Evolutionary conservation across 768 basidiomycete species (phyloP), one percentile per base, ranked within the genome.

Genomic region (Podaxis sp.): DNA sequence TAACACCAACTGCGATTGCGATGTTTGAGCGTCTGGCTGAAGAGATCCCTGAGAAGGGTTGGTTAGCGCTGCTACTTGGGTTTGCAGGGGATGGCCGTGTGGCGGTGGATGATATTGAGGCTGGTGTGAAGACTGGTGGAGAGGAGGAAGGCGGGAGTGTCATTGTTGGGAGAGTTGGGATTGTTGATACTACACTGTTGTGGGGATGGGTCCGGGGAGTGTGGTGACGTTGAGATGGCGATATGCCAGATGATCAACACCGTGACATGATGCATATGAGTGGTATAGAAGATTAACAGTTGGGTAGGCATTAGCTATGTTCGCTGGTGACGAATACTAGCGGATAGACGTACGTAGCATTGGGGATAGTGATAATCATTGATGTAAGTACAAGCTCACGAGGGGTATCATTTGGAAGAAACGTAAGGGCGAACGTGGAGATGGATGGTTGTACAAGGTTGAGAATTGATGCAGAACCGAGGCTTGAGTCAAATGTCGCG

Each of bases 391-490:
- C 25, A 21, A 60, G 46, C 18, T 46, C 51, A 14, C 16, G 50
- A 44, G 69, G 65, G 1, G 53, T 47, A 10, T 61, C 62, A 2
- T 63, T 62, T 2, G 69, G 58, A 44, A 68, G 40, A 44, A 67
- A 67, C 6, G 69, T 68, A 59, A 85, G 61, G 5, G 74, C 72
- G 0, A 85, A 67, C 0, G 75, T 77, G 0, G 80, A 79, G 14
- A 72, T 71, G 18, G 74, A 72, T 7, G 73, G 66, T 61, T 76
- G 76, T 0, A 68, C 70, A 14, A 85, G 73, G 44, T 77, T 65
- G 0, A 81, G 65, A 23, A 80, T 71, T 27, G 71, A 65, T 27
- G 79, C 73, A 27, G 74, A 67, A 23, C 70, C 72, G 35, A 77
- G 68, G 6, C 77, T 72, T 0, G 82, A 77, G 63, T 82, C 74